Evolutionary conservation across 2,329 filamentous ascomycete genomes (phyloP).

Genomic region (Venturia nashicola): DNA sequence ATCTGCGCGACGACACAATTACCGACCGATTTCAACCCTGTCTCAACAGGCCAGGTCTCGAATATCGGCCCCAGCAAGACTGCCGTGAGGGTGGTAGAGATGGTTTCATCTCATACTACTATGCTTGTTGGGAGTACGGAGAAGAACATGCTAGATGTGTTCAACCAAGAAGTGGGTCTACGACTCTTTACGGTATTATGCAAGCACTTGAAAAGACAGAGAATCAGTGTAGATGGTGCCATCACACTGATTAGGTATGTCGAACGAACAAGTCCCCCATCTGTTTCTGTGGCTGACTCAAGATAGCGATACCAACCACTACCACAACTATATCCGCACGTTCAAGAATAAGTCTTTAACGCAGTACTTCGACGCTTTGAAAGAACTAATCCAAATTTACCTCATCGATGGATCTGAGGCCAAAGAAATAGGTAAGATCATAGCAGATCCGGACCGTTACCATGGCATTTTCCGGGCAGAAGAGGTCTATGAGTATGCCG

Average conservation of each 20-base stretch:
- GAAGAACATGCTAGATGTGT: slow-evolving; percentile 96
- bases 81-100: slow-evolving; percentile 66
- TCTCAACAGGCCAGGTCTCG: slow-evolving; percentile 23
- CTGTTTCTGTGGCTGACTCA: not conserved
- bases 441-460: slow-evolving; percentile 83
- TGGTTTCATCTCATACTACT: slow-evolving; percentile 77
- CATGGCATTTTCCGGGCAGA: slow-evolving; percentile 87
- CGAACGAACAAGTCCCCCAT: not conserved
- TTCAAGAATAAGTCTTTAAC: slow-evolving; percentile 74
- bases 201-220: slow-evolving; percentile 95
- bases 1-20: slow-evolving; percentile 78
- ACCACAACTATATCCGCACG: slow-evolving; percentile 71
- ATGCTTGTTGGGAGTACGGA: slow-evolving; percentile 94
- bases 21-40: slow-evolving; percentile 83
- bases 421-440: slow-evolving; percentile 89
- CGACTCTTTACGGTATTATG: slow-evolving; percentile 84
- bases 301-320: slow-evolving; percentile 80
- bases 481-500: slow-evolving; percentile 95
- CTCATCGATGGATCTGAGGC: slow-evolving; percentile 77
- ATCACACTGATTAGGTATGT: slow-evolving; percentile 68
- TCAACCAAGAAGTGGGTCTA: slow-evolving; percentile 93
- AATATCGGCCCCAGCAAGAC: slow-evolving; percentile 68
- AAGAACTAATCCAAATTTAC: slow-evolving; percentile 91
- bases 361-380: slow-evolving; percentile 80
- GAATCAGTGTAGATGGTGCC: slow-evolving; percentile 78